phyloP scores from a whole-genome alignment of 306 rosid genomes.

The Lithocarpus polystachyus region DNA sequence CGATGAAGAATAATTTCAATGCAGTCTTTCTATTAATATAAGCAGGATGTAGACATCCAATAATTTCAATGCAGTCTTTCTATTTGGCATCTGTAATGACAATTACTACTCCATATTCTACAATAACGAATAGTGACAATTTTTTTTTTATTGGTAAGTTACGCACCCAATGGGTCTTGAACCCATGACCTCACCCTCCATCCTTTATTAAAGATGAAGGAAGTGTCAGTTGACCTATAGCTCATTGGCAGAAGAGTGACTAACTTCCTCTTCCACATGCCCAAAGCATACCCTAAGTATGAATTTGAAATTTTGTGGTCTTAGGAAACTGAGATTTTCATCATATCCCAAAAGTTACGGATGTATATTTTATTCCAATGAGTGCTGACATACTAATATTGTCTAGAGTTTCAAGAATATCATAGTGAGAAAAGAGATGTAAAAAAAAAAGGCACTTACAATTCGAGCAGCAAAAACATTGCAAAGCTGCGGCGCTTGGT shows the following conservation, averaged over 20 bases:
- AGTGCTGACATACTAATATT: neutral
- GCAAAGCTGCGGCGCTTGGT: slow-evolving; percentile 92
- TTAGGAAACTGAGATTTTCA: neutral
- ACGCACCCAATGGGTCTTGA: no score
- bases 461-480: slow-evolving; percentile 88
- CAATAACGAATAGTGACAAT: no score
- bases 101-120: neutral
- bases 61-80: neutral
- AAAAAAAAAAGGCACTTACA: slow-evolving; percentile 34
- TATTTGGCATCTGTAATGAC: neutral
- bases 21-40: neutral
- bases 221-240: no score
- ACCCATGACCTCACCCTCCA: no score
- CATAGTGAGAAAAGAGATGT: neutral
- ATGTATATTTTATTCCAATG: neutral
- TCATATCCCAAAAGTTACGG: neutral
- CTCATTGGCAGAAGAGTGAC: neutral
- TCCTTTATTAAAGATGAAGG: no score
- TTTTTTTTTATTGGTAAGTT: no score
- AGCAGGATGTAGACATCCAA: neutral
- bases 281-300: neutral
- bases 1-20: neutral
- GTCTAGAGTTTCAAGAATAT: neutral
- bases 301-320: neutral
- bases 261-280: neutral